Conservation (phyloP, 768 basidiomycete genomes). For the Tylopilus rubrobrunneus region DNA sequence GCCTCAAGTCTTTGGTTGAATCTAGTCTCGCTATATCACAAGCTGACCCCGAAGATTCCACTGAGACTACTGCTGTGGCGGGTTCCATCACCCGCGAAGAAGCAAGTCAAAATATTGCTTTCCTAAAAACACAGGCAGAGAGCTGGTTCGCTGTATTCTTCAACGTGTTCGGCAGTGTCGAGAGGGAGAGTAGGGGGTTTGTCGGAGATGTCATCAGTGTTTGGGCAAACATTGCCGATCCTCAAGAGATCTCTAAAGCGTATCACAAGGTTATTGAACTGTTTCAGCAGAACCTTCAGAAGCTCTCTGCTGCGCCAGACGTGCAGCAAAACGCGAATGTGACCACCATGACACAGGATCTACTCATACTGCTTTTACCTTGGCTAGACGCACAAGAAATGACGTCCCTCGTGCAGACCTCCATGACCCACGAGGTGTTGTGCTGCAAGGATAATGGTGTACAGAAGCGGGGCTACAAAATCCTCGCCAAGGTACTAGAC, state of each 20-base stretch:
- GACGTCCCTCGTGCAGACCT: conserved; percentile 62
- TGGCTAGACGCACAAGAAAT: conserved; percentile 62
- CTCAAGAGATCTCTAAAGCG: conserved; percentile 76
- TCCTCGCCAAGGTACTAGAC: conserved; percentile 72
- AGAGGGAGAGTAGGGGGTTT: conserved; percentile 66
- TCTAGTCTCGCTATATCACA: conserved; percentile 60
- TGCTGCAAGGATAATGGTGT: conserved; percentile 79
- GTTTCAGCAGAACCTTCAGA: conserved; percentile 60
- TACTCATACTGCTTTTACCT: conserved; percentile 81
- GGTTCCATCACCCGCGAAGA: conserved; percentile 48
- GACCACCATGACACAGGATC: conserved; percentile 70
- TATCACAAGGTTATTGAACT: conserved; percentile 74
- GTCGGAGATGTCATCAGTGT: conserved; percentile 84
- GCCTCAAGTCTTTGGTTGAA: conserved; percentile 77
- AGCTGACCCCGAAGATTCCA: conserved; percentile 26
- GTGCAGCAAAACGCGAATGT: conserved; percentile 39
- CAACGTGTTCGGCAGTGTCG: conserved; percentile 90
- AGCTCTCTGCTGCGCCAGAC: conserved; percentile 31
- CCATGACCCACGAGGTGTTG: conserved; percentile 63
- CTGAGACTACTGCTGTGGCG: conserved; percentile 24
- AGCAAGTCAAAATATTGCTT: conserved; percentile 63
- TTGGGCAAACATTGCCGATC: conserved; percentile 82
- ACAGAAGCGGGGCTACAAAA: conserved; percentile 94
- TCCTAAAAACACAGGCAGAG: conserved; percentile 74
- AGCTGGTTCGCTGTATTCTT: conserved; percentile 95